Conservation (phyloP, 2,329 filamentous ascomycete genomes). For the Colletotrichum sansevieriae region DNA sequence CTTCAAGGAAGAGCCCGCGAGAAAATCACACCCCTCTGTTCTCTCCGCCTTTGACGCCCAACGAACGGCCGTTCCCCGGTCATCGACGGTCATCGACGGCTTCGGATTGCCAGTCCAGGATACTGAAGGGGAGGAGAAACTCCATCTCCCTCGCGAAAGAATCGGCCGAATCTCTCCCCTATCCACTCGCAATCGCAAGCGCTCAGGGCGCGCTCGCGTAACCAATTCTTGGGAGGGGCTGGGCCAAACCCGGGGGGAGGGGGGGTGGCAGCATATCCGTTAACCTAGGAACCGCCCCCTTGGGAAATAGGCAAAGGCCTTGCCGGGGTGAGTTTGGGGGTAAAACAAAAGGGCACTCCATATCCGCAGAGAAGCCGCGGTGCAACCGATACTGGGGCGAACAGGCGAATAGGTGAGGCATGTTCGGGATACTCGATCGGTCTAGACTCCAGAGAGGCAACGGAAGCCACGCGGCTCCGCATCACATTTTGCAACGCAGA, state of each 20-base stretch:
- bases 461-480: conserved; percentile 10
- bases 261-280: conserved; percentile 8
- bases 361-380: conserved; percentile 34
- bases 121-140: neutral
- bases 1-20: neutral
- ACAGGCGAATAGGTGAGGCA: no score
- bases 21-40: neutral
- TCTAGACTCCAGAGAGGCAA: neutral
- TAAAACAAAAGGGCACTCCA: neutral
- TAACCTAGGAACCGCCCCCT: conserved; percentile 14
- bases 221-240: neutral
- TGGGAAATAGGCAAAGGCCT: neutral
- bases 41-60: conserved; percentile 22
- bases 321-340: neutral
- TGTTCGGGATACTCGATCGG: no score
- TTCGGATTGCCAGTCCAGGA: neutral
- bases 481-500: conserved; percentile 9
- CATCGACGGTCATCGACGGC: neutral
- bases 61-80: conserved; percentile 18
- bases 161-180: conserved; percentile 29
- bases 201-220: neutral
- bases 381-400: conserved; percentile 24
- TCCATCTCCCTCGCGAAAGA: conserved; percentile 15
- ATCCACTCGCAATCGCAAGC: conserved; percentile 17
- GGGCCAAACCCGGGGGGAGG: no score